Percentiles rank a stretch among this genome's conserved stretches.
Conservation (phyloP, 2,329 filamentous ascomycete genomes). For the Trichophyton equinum region DNA sequence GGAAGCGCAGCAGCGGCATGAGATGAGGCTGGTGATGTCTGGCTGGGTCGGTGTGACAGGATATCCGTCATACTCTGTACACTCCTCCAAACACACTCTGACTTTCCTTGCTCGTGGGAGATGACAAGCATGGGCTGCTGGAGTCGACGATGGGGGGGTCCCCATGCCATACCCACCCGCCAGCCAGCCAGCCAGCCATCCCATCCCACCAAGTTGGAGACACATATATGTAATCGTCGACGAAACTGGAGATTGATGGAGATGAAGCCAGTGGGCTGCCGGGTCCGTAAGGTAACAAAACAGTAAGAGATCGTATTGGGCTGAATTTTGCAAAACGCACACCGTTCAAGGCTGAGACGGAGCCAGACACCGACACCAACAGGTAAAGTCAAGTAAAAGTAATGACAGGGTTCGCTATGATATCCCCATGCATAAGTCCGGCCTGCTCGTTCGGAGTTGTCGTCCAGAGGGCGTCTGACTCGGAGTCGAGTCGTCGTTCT, state of each 20-base stretch:
- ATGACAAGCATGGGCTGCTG: too few species aligned
- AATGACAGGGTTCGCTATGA: background rate
- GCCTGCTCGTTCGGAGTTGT: background rate
- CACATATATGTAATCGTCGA: background rate
- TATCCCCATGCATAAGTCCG: background rate
- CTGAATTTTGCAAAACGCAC: background rate
- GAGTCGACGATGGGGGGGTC: too few species aligned
- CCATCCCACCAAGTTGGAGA: too few species aligned
- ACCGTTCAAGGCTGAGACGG: background rate
- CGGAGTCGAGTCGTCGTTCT: too few species aligned
- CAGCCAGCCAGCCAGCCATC: too few species aligned
- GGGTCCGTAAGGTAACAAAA: too few species aligned
- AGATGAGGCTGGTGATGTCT: background rate
- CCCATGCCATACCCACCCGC: too few species aligned
- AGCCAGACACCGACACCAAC: too few species aligned
- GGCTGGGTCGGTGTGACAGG: background rate
- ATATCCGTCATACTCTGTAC: too few species aligned
- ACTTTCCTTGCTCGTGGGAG: too few species aligned
- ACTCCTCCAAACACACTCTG: too few species aligned
- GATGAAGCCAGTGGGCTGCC: background rate
- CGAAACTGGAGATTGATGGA: background rate
- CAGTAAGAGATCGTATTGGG: background rate
- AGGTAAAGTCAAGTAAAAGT: too few species aligned
- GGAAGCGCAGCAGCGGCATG: background rate
- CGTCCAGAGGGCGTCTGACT: background rate